phyloP scores from a whole-genome alignment of 2,329 filamentous ascomycete species.

The Microsporum canis region DNA sequence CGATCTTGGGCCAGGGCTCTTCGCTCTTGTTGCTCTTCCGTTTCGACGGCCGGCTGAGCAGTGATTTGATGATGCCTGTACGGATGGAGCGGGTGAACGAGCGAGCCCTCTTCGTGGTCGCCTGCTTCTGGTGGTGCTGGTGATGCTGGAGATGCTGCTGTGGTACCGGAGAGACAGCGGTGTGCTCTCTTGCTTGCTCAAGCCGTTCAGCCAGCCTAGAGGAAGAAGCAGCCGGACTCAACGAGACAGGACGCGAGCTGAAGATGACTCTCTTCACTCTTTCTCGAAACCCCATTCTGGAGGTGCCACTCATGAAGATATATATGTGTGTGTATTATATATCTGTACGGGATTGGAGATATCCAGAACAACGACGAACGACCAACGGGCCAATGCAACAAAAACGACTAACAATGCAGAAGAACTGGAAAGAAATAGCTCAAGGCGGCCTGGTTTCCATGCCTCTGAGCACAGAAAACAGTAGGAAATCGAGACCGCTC shows the following conservation, averaged over 20 bases:
- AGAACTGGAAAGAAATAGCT: background rate
- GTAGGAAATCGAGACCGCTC: background rate
- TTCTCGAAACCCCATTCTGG: conserved; percentile 13
- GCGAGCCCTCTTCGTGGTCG: background rate
- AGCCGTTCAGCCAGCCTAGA: background rate
- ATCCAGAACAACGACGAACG: background rate
- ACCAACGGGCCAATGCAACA: background rate
- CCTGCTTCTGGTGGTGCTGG: background rate
- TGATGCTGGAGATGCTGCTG: background rate
- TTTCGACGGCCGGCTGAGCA: background rate
- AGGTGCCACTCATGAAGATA: background rate
- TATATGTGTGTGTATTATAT: too few species aligned
- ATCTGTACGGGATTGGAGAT: background rate
- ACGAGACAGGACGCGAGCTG: conserved; percentile 1
- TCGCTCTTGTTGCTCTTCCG: conserved; percentile 12
- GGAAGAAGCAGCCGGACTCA: background rate
- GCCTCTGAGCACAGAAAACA: background rate
- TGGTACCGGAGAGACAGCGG: background rate
- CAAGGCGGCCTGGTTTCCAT: background rate
- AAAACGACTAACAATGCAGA: background rate
- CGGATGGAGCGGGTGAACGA: background rate
- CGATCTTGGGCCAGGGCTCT: conserved; percentile 31
- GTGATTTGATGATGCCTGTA: conserved; percentile 3
- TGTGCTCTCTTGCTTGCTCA: background rate
- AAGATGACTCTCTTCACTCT: conserved; percentile 15